Conservation (phyloP, 495 filamentous ascomycete genomes). For the Baudoinia panamericana region DNA sequence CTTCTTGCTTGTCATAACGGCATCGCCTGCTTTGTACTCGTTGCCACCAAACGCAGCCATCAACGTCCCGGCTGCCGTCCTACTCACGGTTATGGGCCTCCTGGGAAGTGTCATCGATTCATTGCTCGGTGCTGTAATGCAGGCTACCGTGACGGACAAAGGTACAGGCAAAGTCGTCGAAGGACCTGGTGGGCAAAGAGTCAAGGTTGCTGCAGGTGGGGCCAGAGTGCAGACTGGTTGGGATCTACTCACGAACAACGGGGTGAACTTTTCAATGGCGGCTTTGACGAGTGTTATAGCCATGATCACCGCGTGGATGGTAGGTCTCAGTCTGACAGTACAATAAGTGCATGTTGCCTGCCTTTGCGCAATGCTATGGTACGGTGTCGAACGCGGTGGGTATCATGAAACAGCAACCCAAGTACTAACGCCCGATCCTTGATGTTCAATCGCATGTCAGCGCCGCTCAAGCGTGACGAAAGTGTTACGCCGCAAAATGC, state of each 20-base stretch:
- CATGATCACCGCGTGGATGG: slow-evolving; percentile 40
- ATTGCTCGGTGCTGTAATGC: slow-evolving; percentile 69
- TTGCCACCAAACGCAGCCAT: slow-evolving; percentile 55
- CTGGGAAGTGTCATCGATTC: slow-evolving; percentile 77
- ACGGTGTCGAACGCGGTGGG: too few species aligned
- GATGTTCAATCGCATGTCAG: too few species aligned
- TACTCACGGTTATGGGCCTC: slow-evolving; percentile 54
- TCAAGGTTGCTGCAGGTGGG: slow-evolving; percentile 29
- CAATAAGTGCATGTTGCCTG: too few species aligned
- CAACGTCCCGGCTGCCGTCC: slow-evolving; percentile 42
- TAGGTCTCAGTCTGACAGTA: slow-evolving; percentile 3
- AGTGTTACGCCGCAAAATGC: too few species aligned
- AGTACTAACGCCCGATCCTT: too few species aligned
- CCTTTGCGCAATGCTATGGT: too few species aligned
- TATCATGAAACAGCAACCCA: too few species aligned
- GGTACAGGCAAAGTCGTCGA: slow-evolving; percentile 78
- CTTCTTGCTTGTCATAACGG: slow-evolving; percentile 52
- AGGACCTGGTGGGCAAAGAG: slow-evolving; percentile 69
- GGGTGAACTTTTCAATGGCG: slow-evolving; percentile 86
- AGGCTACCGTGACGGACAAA: slow-evolving; percentile 76
- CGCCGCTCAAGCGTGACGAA: too few species aligned
- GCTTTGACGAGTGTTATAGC: slow-evolving; percentile 62
- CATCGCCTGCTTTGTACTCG: slow-evolving; percentile 31
- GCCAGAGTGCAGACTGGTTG: slow-evolving; percentile 38
- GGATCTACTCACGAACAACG: slow-evolving; percentile 84